These are phyloP conservation scores for Datisca glomerata DNA, from an alignment of 306 rosid species.

Conservation along the genomic window DNA sequence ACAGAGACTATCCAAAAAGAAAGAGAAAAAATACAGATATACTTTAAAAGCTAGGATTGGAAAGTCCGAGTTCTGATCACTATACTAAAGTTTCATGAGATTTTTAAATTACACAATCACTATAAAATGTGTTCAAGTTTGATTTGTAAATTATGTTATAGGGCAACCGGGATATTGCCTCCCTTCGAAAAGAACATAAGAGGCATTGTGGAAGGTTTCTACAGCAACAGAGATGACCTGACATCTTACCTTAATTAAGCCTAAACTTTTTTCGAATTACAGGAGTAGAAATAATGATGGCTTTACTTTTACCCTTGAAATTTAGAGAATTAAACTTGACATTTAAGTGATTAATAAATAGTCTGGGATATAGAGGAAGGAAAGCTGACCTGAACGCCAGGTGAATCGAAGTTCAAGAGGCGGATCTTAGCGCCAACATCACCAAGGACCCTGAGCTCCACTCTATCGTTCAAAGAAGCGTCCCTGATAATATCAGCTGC, in stretches of 20 bases:
- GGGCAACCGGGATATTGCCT: too few species aligned
- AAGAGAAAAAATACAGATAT: too few species aligned
- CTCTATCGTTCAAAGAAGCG: conserved; percentile 78
- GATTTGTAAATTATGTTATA: too few species aligned
- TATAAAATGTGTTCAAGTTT: too few species aligned
- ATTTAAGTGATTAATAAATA: background rate
- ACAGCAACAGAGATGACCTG: background rate
- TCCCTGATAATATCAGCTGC: conserved; percentile 72
- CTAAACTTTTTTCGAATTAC: background rate
- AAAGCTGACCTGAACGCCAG: conserved; percentile 64
- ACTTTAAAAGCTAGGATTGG: too few species aligned
- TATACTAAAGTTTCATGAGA: too few species aligned
- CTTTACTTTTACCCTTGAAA: background rate
- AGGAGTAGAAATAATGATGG: background rate
- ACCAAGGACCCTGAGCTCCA: conserved; percentile 67
- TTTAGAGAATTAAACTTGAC: background rate
- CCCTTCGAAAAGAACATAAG: background rate
- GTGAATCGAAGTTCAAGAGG: conserved; percentile 68
- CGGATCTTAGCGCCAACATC: conserved; percentile 99
- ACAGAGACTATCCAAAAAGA: too few species aligned
- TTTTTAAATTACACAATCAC: too few species aligned
- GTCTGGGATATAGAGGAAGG: too few species aligned
- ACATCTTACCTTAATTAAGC: background rate
- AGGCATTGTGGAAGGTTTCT: background rate
- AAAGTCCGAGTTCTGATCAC: too few species aligned